Evolutionary conservation across 345 rosid genomes (phyloP), one percentile per base, ranked within the genome.

Genomic region (Salix dunnii): DNA sequence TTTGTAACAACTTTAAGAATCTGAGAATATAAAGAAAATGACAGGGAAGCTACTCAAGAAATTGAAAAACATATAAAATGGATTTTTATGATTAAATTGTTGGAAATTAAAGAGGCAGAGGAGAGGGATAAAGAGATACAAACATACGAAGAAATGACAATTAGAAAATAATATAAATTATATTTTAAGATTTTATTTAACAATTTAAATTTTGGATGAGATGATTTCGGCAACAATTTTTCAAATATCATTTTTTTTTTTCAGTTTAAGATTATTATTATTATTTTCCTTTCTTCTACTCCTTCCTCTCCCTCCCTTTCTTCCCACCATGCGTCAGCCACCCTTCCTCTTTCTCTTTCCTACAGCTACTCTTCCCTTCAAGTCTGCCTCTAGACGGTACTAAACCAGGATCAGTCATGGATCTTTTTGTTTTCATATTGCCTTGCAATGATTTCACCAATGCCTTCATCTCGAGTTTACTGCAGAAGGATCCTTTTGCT

Each of bases 61-160:
- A 14, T 42, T 10, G 7, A 23, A 27, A 68, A 31, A 9, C 11
- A 11, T 12, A 49, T 23, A 9, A 30, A 10, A 30, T n/a, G 23
- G 55, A 53, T 17, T 8, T 20, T 12, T 17, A 25, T n/a, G 25
- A 55, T n/a, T 21, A 55, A n/a, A n/a, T 55, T n/a, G 61, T 21
- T 21, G 61, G 61, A 8, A 55, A 38, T 38, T 38, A 38, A 48
- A 38, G 4, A 68, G 6, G 64, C 21, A 48, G 4, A 55, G 17
- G 13, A n/a, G 43, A 48, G 62, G 63, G 73, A 68, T 74, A 68
- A 17, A 25, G 67, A 77, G 74, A 61, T 81, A 76, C 20, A 7
- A 46, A 1, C 81, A 62, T 71, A 67, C 23, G 76, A 77, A 38
- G 11, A 36, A 7, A 2, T 7, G 0, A 38, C 11, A 0, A 0